A percentile compares a stretch with the other conserved stretches of the same genome.
Conservation (phyloP, 306 rosid genomes). For the Quercus suber region DNA sequence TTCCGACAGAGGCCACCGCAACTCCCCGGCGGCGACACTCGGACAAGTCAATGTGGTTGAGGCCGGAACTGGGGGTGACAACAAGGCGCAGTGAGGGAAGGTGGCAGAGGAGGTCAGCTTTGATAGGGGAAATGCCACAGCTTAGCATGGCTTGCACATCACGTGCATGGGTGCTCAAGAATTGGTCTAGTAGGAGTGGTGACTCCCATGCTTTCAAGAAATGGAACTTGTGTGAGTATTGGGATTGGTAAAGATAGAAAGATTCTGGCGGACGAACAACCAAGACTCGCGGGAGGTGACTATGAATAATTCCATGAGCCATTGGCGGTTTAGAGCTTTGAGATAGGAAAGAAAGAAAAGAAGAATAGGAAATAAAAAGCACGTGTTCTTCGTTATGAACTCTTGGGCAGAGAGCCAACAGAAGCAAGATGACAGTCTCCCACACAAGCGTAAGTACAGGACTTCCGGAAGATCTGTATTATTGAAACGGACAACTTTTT, state of each 20-base stretch:
- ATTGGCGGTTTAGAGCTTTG: too few species aligned
- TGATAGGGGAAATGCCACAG: neutral
- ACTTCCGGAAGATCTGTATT: too few species aligned
- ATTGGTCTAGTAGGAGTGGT: slow-evolving; percentile 24
- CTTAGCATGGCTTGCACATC: slow-evolving; percentile 34
- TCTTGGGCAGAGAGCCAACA: too few species aligned
- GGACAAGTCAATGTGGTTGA: slow-evolving; percentile 39
- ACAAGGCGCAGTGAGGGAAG: slow-evolving; percentile 42
- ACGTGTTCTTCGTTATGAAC: too few species aligned
- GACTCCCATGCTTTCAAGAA: slow-evolving; percentile 27
- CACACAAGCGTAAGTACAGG: too few species aligned
- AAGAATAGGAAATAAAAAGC: too few species aligned
- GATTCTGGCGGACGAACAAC: too few species aligned
- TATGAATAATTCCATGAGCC: too few species aligned
- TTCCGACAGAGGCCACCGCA: slow-evolving; percentile 30
- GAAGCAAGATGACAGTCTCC: too few species aligned
- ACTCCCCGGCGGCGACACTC: slow-evolving; percentile 50
- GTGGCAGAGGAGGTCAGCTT: slow-evolving; percentile 18
- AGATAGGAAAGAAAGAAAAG: too few species aligned
- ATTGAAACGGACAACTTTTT: too few species aligned
- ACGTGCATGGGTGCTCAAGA: slow-evolving; percentile 1
- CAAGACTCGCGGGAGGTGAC: too few species aligned
- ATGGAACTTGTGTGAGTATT: slow-evolving; percentile 27
- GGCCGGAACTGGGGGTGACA: slow-evolving; percentile 31
- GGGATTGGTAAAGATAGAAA: neutral